Conservation (phyloP, 2,329 filamentous ascomycete genomes). For the Pseudogymnoascus sp. region DNA sequence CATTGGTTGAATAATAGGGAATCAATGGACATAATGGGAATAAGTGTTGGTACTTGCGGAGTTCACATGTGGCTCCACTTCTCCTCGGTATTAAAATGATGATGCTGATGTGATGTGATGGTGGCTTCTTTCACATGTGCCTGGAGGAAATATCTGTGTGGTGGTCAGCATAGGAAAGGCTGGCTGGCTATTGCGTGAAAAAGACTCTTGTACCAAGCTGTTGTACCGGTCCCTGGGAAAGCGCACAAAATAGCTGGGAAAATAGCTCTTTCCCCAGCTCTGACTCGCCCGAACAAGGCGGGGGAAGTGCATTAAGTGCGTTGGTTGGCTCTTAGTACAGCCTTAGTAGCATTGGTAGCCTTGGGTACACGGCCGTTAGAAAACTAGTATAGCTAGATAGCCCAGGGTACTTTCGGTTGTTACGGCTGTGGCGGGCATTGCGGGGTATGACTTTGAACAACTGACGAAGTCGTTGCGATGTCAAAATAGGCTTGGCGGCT, state of each 20-base stretch:
- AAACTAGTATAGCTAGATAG: too few relatives aligned
- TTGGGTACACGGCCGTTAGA: too few relatives aligned
- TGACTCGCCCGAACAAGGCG: background rate
- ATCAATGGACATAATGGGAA: background rate
- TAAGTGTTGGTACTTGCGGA: background rate
- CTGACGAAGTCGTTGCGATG: background rate
- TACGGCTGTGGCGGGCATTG: background rate
- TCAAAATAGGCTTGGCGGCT: conserved; percentile 1
- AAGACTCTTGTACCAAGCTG: too few relatives aligned
- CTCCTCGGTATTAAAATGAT: background rate
- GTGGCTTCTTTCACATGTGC: background rate
- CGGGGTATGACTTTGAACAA: background rate
- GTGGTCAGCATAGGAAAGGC: background rate
- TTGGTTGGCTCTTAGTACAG: background rate
- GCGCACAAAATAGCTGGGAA: background rate
- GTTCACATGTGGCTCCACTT: background rate
- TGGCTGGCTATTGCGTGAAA: too few relatives aligned
- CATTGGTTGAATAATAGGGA: background rate
- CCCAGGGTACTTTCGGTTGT: background rate
- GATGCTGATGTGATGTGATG: too few relatives aligned
- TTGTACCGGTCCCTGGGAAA: background rate
- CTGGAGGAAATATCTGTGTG: background rate
- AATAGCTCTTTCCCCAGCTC: background rate
- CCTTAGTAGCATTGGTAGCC: background rate
- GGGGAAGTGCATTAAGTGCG: background rate